These are phyloP conservation scores for Apophysomyces variabilis DNA, from an alignment of 371 early-diverging fungal genomes.

Conservation along the genomic window DNA sequence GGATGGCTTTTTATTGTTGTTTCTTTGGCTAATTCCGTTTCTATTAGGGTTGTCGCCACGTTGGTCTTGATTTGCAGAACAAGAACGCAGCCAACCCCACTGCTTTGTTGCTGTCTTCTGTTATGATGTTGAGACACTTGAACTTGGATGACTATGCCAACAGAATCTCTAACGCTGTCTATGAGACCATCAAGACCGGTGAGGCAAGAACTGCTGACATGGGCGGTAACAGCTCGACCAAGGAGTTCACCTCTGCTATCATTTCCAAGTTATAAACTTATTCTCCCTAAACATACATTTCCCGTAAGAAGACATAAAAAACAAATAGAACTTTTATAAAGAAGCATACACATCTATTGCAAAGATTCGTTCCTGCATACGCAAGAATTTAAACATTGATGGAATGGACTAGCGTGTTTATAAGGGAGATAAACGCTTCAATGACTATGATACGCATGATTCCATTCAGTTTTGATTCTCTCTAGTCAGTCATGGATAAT, in stretches of 20 bases:
- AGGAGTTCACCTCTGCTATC: conserved; percentile 89
- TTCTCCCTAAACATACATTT: conserved; percentile 7
- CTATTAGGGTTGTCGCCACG: conserved; percentile 87
- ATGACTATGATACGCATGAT: no score
- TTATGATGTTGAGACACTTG: conserved; percentile 98
- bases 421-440: no score
- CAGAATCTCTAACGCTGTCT: conserved; percentile 83
- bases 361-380: no score
- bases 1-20: neutral
- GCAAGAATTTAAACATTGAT: no score
- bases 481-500: no score
- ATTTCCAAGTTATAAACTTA: conserved; percentile 62
- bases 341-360: neutral
- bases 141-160: conserved; percentile 78
- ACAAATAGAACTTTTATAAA: conserved; percentile 8
- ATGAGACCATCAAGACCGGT: conserved; percentile 72
- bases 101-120: conserved; percentile 89
- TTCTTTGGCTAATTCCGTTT: neutral
- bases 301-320: neutral
- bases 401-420: no score
- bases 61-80: conserved; percentile 92
- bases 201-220: conserved; percentile 57
- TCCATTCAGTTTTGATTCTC: no score
- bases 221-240: conserved; percentile 68
- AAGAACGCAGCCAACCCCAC: conserved; percentile 94